Evolutionary conservation across 2,329 filamentous ascomycete species (phyloP).

Genomic region (Dothideomycetidae sp.): DNA sequence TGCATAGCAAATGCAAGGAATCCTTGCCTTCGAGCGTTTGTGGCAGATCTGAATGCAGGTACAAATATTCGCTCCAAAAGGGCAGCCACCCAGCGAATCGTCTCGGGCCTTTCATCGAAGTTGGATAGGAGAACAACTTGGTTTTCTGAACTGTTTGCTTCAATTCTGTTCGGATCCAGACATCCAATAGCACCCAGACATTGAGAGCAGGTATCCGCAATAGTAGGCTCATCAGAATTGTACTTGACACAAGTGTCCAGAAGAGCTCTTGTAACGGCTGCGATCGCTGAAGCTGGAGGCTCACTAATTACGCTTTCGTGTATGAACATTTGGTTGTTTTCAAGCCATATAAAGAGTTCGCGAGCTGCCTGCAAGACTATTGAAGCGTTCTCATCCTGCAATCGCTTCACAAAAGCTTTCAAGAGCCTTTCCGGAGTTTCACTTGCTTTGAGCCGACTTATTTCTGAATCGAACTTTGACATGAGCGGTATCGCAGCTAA

Average conservation of each 20-base stretch:
- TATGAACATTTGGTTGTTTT: constrained; percentile 58
- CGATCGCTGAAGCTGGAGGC: constrained; percentile 62
- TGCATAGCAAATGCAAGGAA: constrained; percentile 94
- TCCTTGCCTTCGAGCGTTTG: constrained; percentile 74
- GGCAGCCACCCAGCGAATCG: constrained; percentile 72
- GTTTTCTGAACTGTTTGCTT: constrained; percentile 60
- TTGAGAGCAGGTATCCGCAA: constrained; percentile 60
- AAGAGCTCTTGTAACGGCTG: constrained; percentile 58
- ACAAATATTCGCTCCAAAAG: constrained; percentile 78
- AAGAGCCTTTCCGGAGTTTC: constrained; percentile 55
- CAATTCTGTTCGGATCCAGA: constrained; percentile 78
- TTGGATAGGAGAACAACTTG: constrained; percentile 82
- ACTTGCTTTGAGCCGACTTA: constrained; percentile 50
- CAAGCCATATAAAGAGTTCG: constrained; percentile 63
- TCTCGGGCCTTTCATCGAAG: constrained; percentile 64
- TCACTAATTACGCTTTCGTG: constrained; percentile 70
- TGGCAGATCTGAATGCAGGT: constrained; percentile 79
- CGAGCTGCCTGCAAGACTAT: constrained; percentile 70
- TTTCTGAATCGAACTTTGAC: constrained; percentile 48
- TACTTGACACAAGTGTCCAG: constrained; percentile 78
- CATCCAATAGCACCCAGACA: constrained; percentile 84
- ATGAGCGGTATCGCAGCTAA: constrained; percentile 57
- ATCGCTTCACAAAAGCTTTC: constrained; percentile 55
- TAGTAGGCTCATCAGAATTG: constrained; percentile 49
- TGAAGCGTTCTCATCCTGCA: constrained; percentile 69